Base-by-base conservation (phyloP, 2,329 filamentous ascomycete genomes). In the Aspergillus oerlinghausenensis region DNA sequence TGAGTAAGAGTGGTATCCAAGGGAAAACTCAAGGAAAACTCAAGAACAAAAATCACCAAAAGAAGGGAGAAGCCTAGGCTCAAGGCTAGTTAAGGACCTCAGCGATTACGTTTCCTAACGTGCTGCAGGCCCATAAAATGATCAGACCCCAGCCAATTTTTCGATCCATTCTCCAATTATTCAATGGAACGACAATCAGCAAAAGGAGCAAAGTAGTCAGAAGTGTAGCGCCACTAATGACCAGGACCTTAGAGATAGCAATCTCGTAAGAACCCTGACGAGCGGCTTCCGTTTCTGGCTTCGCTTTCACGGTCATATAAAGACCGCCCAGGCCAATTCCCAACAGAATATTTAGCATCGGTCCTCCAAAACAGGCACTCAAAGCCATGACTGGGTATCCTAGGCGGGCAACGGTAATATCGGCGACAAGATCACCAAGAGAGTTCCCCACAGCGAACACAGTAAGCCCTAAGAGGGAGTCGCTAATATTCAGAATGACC, bases 381-480 rank as follows among this genome's bases (percentile, higher is more conserved):
- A 88, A 77, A 0, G 94, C 94, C 94, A 99, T 99, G 60, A 99
- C 92, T 0, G 94, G 94, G 73, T 92, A 97, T 2, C 94, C 94
- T 2, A 99, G 84, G 35, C 90, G 85, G 3, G 94, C 94, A 40
- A 99, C 89, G 0, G 94, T 99, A 54, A 97, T 89, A 70, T 99
- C 89, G 17, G 94, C 93, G 9, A 99, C 91, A 17, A 99, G 80
- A 67, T 99, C 94, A 40, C 94, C 93, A 8, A 97, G 82, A 8
- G 90, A 96, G 74, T 99, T 99, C 28, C 94, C 94, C 35, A 97
- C 91, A 2, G 94, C 94, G 72, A 99, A 99, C 54, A 99, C 88
- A 17, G 94, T 99, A 52, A 99, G 82, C 1, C 94, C 94, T 10
- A 99, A 82, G 60, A 99, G 90, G 3, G 94, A 94, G 74, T 99